Evolutionary conservation across 768 basidiomycete genomes (phyloP).

Genomic region (Pholiota microspora): DNA sequence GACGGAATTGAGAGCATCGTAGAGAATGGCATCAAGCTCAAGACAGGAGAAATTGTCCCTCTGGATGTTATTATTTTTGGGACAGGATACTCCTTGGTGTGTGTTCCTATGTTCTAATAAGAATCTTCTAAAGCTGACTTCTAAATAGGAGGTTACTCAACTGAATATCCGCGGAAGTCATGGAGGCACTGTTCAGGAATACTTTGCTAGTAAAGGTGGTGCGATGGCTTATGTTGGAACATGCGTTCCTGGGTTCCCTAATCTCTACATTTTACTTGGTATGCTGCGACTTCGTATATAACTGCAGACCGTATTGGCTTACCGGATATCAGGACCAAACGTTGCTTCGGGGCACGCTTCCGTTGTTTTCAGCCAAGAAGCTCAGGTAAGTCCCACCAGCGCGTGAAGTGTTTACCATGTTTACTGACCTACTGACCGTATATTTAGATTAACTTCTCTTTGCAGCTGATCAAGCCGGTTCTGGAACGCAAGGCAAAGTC

Average conservation of each 20-base stretch:
- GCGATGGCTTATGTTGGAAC: conserved; percentile 53
- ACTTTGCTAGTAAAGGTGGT: conserved; percentile 46
- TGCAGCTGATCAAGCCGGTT: conserved; percentile 53
- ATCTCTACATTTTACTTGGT: conserved; percentile 49
- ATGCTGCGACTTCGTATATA: conserved; percentile 12
- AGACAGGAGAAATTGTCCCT: conserved; percentile 45
- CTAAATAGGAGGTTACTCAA: conserved; percentile 32
- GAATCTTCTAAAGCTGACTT: conserved; percentile 2
- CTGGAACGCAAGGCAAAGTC: conserved; percentile 46
- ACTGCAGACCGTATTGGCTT: conserved; percentile 8
- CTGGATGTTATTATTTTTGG: conserved; percentile 59
- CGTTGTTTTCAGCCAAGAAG: conserved; percentile 53
- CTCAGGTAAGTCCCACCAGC: conserved; percentile 38
- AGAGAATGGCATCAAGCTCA: conserved; percentile 47
- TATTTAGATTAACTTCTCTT: conserved; percentile 43
- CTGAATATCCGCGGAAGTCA: conserved; percentile 40
- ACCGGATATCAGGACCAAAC: conserved; percentile 45
- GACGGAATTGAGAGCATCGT: conserved; percentile 46
- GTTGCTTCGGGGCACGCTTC: conserved; percentile 58
- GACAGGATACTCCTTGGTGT: conserved; percentile 51
- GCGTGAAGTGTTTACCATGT: conserved; percentile 13
- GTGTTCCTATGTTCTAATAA: conserved; percentile 15
- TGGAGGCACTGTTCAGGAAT: conserved; percentile 40
- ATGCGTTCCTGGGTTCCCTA: conserved; percentile 55
- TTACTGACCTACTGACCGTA: conserved; percentile 11